Percentiles rank a stretch among this genome's conserved stretches.
These are phyloP conservation scores for Herpetomonas samuelpessoai DNA, from an alignment of 208 protist species.

Conservation along the genomic window DNA sequence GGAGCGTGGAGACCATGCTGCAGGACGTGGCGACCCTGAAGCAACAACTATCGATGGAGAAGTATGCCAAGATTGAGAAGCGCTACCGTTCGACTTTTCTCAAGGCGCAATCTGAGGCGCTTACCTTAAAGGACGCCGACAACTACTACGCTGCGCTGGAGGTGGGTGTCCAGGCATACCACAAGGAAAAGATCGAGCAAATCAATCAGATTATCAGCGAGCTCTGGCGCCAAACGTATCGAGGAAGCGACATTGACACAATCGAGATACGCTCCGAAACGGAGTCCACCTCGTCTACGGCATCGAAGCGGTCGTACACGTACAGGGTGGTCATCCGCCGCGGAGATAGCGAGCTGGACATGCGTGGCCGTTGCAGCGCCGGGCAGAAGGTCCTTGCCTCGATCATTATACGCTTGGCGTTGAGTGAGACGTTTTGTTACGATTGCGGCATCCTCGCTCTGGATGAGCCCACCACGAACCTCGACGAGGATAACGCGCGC, in stretches of 20 bases:
- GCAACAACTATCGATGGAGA: slow-evolving; percentile 56
- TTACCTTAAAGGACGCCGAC: slow-evolving; percentile 86
- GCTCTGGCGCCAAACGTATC: slow-evolving; percentile 98
- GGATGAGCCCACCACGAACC: slow-evolving; percentile 99
- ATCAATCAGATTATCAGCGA: slow-evolving; percentile 98
- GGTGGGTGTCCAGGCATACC: slow-evolving; percentile 96
- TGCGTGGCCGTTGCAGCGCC: slow-evolving; percentile 98
- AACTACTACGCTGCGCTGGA: slow-evolving; percentile 92
- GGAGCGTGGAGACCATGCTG: slow-evolving; percentile 76
- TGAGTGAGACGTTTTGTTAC: slow-evolving; percentile 98
- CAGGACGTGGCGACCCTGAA: slow-evolving; percentile 57
- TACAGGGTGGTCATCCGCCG: slow-evolving; percentile 97
- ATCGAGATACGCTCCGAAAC: slow-evolving; percentile 97
- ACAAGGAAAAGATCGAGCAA: slow-evolving; percentile 98
- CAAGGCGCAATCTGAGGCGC: slow-evolving; percentile 85
- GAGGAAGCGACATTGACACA: slow-evolving; percentile 96
- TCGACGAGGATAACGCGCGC: slow-evolving; percentile 95
- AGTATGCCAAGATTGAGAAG: slow-evolving; percentile 85
- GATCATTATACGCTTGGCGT: slow-evolving; percentile 98
- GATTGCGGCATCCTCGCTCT: slow-evolving; percentile 99
- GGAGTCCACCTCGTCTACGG: slow-evolving; percentile 66
- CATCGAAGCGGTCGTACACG: slow-evolving; percentile 73
- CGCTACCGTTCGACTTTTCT: slow-evolving; percentile 88
- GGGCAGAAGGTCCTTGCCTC: slow-evolving; percentile 98
- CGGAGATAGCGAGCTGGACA: slow-evolving; percentile 95